A percentile compares a stretch with the other conserved stretches of the same genome.
These are phyloP conservation scores for Typha latifolia DNA, from an alignment of 176 grass and related monocot species.

Conservation along the genomic window DNA sequence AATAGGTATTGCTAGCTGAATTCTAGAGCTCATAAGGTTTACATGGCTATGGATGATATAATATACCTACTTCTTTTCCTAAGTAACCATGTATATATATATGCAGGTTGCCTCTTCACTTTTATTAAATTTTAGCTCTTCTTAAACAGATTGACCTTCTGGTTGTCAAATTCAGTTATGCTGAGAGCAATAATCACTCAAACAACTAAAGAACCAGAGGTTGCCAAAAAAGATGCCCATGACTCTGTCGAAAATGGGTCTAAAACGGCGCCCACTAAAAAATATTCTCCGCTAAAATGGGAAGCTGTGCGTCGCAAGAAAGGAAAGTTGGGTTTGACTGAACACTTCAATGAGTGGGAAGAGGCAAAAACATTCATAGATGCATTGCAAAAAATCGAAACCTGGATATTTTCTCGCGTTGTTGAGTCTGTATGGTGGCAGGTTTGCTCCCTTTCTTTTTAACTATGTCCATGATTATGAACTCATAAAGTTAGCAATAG, in stretches of 20 bases:
- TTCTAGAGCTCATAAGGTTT: too few species aligned
- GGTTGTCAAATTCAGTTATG: slow-evolving; percentile 80
- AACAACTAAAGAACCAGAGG: slow-evolving; percentile 16
- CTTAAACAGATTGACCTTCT: slow-evolving; percentile 80
- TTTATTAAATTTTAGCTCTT: slow-evolving; percentile 16
- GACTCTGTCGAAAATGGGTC: slow-evolving; percentile 1
- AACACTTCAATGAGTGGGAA: slow-evolving; percentile 56
- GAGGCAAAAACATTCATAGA: slow-evolving; percentile 42
- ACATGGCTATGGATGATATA: too few species aligned
- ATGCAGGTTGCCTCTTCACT: background rate
- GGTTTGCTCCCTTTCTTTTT: slow-evolving; percentile 17
- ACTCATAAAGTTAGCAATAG: background rate
- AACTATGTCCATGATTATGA: background rate
- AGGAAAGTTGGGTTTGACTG: slow-evolving; percentile 28
- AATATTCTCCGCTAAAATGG: slow-evolving; percentile 19
- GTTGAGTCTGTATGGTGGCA: slow-evolving; percentile 99
- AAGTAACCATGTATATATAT: background rate
- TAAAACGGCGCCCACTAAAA: slow-evolving; percentile 8
- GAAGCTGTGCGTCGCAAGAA: slow-evolving; percentile 35
- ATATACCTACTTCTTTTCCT: slow-evolving; percentile 3
- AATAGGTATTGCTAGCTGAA: background rate
- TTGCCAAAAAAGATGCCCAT: slow-evolving; percentile 25
- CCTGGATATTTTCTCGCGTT: slow-evolving; percentile 85
- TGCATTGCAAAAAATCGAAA: slow-evolving; percentile 81
- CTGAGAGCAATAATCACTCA: slow-evolving; percentile 76